phyloP scores from a whole-genome alignment of 116 monocot genomes.

The Dioscorea cayenensis region DNA sequence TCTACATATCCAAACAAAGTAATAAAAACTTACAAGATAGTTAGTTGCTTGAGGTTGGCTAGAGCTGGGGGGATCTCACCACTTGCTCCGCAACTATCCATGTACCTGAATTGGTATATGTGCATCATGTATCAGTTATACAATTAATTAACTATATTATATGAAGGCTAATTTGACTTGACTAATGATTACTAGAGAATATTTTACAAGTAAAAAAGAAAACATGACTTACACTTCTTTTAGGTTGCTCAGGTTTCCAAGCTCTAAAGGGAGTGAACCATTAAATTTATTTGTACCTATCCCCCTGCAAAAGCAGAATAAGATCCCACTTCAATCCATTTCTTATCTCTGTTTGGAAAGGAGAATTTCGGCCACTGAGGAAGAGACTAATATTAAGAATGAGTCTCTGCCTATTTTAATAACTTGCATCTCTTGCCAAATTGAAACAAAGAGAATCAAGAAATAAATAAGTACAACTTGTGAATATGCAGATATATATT shows the following conservation, averaged over 20 bases:
- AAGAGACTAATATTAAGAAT: too few species aligned
- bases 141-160: not conserved
- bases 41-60: slow-evolving; percentile 29
- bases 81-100: slow-evolving; percentile 36
- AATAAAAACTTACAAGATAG: not conserved
- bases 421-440: not conserved
- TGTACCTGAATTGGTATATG: not conserved
- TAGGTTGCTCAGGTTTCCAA: slow-evolving; percentile 47
- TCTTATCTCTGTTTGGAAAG: too few species aligned
- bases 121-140: not conserved
- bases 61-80: slow-evolving; percentile 39
- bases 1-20: not conserved
- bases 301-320: slow-evolving; percentile 25
- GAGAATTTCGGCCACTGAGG: too few species aligned
- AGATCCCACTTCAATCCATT: too few species aligned
- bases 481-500: not conserved
- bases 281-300: slow-evolving; percentile 47
- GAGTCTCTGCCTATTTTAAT: not conserved
- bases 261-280: slow-evolving; percentile 47
- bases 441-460: not conserved
- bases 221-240: slow-evolving; percentile 5
- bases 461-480: not conserved
- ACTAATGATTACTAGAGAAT: not conserved
- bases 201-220: not conserved
- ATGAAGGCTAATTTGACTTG: not conserved